Percentiles rank a stretch among this genome's conserved stretches.
These are phyloP conservation scores for Berkeleyomyces basicola DNA, from an alignment of 2,329 filamentous ascomycete genomes.

Conservation along the genomic window DNA sequence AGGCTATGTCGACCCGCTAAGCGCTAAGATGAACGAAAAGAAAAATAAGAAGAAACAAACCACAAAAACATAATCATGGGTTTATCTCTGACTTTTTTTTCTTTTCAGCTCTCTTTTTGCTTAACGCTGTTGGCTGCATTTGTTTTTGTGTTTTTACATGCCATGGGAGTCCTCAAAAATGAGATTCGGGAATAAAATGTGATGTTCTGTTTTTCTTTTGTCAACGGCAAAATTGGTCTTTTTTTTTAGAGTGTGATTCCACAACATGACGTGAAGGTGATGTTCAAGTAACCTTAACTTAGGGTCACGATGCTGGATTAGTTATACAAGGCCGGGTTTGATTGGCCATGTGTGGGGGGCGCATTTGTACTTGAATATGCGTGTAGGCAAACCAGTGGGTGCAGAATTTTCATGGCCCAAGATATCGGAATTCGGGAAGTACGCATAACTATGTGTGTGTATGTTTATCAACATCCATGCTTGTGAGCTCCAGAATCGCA, in stretches of 20 bases:
- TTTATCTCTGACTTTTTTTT: conserved; percentile 9
- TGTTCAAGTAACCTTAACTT: too few relatives aligned
- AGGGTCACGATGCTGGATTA: too few relatives aligned
- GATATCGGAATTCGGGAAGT: too few relatives aligned
- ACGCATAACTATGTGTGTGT: too few relatives aligned
- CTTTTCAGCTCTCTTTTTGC: conserved; percentile 7
- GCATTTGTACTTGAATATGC: too few relatives aligned
- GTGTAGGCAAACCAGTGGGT: too few relatives aligned
- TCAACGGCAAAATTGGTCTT: conserved; percentile 5
- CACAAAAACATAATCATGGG: conserved; percentile 7
- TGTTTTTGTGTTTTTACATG: conserved; percentile 17
- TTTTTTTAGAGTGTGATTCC: neutral
- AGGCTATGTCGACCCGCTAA: conserved; percentile 91
- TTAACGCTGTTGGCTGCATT: conserved; percentile 3
- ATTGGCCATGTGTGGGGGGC: too few relatives aligned
- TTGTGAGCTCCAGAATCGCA: neutral
- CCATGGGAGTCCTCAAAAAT: conserved; percentile 20
- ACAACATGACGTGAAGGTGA: too few relatives aligned
- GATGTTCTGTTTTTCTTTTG: conserved; percentile 23
- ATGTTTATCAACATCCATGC: neutral
- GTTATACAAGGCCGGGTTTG: too few relatives aligned
- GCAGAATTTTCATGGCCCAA: too few relatives aligned
- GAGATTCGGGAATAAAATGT: conserved; percentile 21
- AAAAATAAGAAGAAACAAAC: conserved; percentile 6
- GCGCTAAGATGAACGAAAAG: conserved; percentile 12